phyloP scores from a whole-genome alignment of 1,284 basidiomycete species.

The Heterobasidion parviporum region DNA sequence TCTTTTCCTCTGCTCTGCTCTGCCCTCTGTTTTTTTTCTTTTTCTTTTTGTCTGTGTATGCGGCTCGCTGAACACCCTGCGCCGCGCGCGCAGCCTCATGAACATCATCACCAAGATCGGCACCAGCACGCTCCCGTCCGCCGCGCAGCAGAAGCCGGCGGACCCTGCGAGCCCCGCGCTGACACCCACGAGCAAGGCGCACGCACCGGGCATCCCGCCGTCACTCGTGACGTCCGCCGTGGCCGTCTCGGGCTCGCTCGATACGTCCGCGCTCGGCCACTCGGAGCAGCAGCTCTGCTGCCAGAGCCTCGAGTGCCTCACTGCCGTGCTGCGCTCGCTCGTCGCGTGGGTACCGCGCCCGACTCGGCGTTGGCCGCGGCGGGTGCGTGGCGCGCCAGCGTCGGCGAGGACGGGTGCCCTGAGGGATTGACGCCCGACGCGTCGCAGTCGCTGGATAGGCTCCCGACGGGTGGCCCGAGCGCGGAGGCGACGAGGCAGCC shows the following conservation, averaged over 20 bases:
- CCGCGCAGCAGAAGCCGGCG: constrained; percentile 38
- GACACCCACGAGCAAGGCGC: constrained; percentile 41
- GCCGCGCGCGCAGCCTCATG: constrained; percentile 53
- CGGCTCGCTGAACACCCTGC: neutral
- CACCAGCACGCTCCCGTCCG: constrained; percentile 47
- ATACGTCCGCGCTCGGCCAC: constrained; percentile 56
- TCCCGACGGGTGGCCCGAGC: constrained; percentile 31
- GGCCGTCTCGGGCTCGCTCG: constrained; percentile 57
- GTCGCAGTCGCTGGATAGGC: constrained; percentile 36
- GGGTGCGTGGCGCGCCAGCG: constrained; percentile 30
- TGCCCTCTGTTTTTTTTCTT: no score
- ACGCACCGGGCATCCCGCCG: constrained; percentile 39
- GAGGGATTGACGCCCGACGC: constrained; percentile 48
- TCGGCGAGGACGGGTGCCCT: constrained; percentile 40
- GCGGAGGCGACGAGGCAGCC: constrained; percentile 49
- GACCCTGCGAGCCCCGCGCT: constrained; percentile 56
- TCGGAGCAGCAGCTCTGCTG: constrained; percentile 81
- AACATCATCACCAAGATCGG: constrained; percentile 91
- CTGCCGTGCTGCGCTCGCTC: constrained; percentile 79
- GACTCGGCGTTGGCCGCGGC: constrained; percentile 14
- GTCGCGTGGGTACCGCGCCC: constrained; percentile 71
- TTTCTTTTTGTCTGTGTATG: neutral
- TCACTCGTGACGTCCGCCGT: constrained; percentile 64
- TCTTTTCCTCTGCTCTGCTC: no score
- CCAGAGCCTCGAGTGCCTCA: constrained; percentile 87